Conservation (phyloP, 1,139 yeast genomes). For the Sugiyamaella paludigena region DNA sequence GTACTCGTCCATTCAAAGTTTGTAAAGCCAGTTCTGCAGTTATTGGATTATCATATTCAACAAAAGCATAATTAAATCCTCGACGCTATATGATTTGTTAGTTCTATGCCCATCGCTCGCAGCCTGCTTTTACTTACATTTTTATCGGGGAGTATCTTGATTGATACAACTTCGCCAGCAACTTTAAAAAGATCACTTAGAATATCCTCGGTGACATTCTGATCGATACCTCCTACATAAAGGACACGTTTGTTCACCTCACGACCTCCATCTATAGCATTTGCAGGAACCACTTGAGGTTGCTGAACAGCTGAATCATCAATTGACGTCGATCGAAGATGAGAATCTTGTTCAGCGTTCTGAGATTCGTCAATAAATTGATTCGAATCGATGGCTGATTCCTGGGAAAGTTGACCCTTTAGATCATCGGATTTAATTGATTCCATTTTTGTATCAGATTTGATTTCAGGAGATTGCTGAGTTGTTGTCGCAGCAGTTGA, state of each 20-base stretch:
- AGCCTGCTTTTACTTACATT: conserved; percentile 35
- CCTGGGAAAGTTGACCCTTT: no score
- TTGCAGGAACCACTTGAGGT: conserved; percentile 47
- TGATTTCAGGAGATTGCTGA: no score
- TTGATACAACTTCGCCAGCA: conserved; percentile 48
- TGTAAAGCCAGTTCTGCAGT: conserved; percentile 64
- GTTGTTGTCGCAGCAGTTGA: no score
- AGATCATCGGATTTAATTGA: no score
- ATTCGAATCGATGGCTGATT: no score
- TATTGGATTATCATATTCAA: conserved; percentile 61
- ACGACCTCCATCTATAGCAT: conserved; percentile 77
- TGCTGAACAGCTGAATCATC: conserved; percentile 20
- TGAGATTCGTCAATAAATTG: no score
- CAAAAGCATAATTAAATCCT: conserved; percentile 79
- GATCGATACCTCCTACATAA: conserved; percentile 74
- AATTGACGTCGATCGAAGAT: no score
- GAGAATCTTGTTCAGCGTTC: no score
- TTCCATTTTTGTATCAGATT: no score
- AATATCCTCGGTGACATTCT: conserved; percentile 60
- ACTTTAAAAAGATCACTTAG: conserved; percentile 61
- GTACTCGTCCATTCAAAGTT: conserved; percentile 53
- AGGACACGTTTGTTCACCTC: conserved; percentile 69
- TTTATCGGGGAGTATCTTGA: conserved; percentile 70
- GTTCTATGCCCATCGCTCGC: conserved; percentile 8
- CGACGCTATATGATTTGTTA: conserved; percentile 39